Evolutionary conservation across 768 basidiomycete species (phyloP).

Genomic region (Trametes maxima): DNA sequence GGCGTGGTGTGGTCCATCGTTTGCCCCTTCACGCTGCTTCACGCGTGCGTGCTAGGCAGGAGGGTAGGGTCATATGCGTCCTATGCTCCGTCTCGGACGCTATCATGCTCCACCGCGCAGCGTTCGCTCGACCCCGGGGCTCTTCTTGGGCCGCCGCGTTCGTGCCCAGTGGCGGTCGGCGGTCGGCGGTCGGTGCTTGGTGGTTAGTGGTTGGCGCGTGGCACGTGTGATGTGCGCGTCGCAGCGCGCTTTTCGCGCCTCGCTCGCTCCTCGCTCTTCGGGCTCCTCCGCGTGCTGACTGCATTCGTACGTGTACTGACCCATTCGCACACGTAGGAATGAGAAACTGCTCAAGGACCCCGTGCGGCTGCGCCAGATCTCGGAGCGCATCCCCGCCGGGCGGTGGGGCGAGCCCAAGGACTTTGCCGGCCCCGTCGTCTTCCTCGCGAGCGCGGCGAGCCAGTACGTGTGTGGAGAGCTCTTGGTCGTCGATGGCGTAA

Average conservation of each 20-base stretch:
- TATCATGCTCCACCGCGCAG: background rate
- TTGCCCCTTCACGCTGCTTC: background rate
- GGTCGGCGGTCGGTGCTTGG: too few relatives aligned
- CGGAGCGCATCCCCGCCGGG: slow-evolving; percentile 69
- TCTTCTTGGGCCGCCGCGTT: too few relatives aligned
- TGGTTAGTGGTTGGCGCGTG: too few relatives aligned
- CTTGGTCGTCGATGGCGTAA: slow-evolving; percentile 68
- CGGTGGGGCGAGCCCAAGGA: slow-evolving; percentile 69
- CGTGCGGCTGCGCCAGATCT: slow-evolving; percentile 62
- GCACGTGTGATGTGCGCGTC: too few relatives aligned
- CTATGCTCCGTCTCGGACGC: background rate
- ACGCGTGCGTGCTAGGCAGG: background rate
- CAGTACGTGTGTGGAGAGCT: slow-evolving; percentile 73
- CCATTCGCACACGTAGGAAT: slow-evolving; percentile 47
- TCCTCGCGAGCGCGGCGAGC: slow-evolving; percentile 63
- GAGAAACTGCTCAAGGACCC: slow-evolving; percentile 64
- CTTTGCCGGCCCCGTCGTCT: slow-evolving; percentile 69
- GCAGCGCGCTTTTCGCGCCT: too few relatives aligned
- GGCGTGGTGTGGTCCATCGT: too few relatives aligned
- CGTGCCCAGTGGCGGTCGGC: too few relatives aligned
- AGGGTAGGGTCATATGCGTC: background rate
- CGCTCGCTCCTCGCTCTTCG: background rate
- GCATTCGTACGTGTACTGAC: too few relatives aligned
- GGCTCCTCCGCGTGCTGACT: background rate
- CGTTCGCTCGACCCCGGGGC: too few relatives aligned